Evolutionary conservation across 1,284 basidiomycete species (phyloP).

Genomic region (Neotropicomus parvogracilis): DNA sequence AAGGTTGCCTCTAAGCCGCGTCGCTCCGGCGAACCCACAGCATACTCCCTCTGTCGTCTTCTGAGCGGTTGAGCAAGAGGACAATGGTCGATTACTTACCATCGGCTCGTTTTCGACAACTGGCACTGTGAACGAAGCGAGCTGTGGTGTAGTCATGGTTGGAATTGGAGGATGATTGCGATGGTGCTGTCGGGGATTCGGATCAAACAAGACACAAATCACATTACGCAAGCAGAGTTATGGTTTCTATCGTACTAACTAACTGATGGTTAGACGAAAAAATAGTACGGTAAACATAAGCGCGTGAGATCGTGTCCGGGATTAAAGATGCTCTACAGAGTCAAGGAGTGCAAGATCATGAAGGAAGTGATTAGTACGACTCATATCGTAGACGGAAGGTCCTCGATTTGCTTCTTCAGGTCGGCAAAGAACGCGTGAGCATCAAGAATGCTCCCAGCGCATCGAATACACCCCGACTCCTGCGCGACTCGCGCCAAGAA

Average conservation of each 20-base stretch:
- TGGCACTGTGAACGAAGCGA: conserved; percentile 82
- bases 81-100: conserved; percentile 46
- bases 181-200: background rate
- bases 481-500: conserved; percentile 55
- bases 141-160: conserved; percentile 60
- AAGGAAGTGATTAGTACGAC: background rate
- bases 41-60: conserved; percentile 55
- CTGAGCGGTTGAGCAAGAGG: background rate
- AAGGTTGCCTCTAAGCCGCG: conserved; percentile 73
- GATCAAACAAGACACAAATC: no score
- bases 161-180: no score
- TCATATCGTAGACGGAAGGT: conserved; percentile 54
- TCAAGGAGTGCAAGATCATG: background rate
- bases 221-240: no score
- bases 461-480: conserved; percentile 51
- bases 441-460: conserved; percentile 59
- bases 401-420: conserved; percentile 57
- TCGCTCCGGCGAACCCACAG: conserved; percentile 78
- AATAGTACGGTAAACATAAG: no score
- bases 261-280: no score
- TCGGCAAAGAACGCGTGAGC: conserved; percentile 52
- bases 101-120: conserved; percentile 88
- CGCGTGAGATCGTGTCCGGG: background rate
- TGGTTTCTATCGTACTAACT: no score
- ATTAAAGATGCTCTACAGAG: background rate